These are phyloP conservation scores for Macadamia tetraphylla DNA, from an alignment of 164 flowering plant species.

Conservation along the genomic window DNA sequence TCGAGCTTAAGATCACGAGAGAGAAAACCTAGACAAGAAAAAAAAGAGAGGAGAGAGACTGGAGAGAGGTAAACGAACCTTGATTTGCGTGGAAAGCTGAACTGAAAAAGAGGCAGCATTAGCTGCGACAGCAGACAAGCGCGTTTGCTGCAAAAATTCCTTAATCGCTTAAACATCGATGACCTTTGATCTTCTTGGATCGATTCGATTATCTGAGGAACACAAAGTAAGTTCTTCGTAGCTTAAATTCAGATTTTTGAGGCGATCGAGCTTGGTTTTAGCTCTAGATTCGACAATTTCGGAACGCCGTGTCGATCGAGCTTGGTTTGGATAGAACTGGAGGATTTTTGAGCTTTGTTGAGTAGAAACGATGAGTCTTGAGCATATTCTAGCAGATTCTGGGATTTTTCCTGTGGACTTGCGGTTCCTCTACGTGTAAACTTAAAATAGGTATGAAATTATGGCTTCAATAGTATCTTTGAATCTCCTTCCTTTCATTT, in stretches of 20 bases:
- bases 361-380: not conserved
- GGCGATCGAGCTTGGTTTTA: not conserved
- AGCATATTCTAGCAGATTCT: constrained; percentile 4
- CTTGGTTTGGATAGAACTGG: not conserved
- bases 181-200: not conserved
- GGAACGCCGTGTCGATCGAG: not conserved
- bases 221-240: not conserved
- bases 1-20: too few relatives aligned
- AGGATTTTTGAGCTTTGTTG: not conserved
- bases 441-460: not conserved
- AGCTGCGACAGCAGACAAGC: not conserved
- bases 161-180: not conserved
- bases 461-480: not conserved
- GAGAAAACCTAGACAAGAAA: too few relatives aligned
- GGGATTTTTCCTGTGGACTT: not conserved
- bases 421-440: not conserved
- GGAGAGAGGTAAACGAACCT: not conserved
- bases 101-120: constrained; percentile 10
- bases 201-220: not conserved
- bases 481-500: not conserved
- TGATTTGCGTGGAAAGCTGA: constrained; percentile 1
- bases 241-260: not conserved
- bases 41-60: not conserved
- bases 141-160: not conserved
- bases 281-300: not conserved